Evolutionary conservation across 73 alveolate species (phyloP), one percentile per base, ranked within the genome.

Genomic region (Tetrahymena elliotti): DNA sequence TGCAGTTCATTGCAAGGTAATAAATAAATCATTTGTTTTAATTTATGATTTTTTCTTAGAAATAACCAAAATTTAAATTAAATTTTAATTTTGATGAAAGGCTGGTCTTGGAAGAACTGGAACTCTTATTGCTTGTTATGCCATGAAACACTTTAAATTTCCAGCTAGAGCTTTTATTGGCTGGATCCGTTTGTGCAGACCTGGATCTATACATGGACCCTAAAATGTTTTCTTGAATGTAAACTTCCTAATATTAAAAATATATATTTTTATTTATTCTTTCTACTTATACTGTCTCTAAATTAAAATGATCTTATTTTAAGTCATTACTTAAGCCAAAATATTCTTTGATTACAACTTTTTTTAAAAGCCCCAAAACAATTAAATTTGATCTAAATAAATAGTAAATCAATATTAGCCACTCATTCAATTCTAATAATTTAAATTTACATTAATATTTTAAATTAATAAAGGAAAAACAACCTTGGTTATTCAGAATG

Each of bases 51-150:
- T 53, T 53, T 15, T 22, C 16, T 41, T 38, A n/a, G n/a, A n/a
- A n/a, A 40, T 40, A 10, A 40, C 15, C 54, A 10, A 10, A 8
- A 40, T 40, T 40, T 40, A 40, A 40, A 40, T 40, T 68, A 27
- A 68, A 22, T 68, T 68, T 68, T 68, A 7, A n/a, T 68, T 68
- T 68, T 68, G n/a, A 27, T 68, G n/a, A 0, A 97, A 98, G 95
- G 99, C 99, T 39, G 99, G 99, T 27, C 97, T 99, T 27, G 99
- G 99, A 27, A 96, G 99, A 95, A 99, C 99, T 37, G 99, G 99
- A 35, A 96, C 99, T 34, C 94, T 99, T 84, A 98, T 99, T 84
- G 99, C 98, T n/a, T 93, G 97, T 36, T 98, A 98, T 95, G 98
- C 97, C 2, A 98, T 98, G 98, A 98, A 98, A 93, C 99, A 98